Conservation (phyloP, 1,139 yeast species). For the Zygosaccharomyces sapae region DNA sequence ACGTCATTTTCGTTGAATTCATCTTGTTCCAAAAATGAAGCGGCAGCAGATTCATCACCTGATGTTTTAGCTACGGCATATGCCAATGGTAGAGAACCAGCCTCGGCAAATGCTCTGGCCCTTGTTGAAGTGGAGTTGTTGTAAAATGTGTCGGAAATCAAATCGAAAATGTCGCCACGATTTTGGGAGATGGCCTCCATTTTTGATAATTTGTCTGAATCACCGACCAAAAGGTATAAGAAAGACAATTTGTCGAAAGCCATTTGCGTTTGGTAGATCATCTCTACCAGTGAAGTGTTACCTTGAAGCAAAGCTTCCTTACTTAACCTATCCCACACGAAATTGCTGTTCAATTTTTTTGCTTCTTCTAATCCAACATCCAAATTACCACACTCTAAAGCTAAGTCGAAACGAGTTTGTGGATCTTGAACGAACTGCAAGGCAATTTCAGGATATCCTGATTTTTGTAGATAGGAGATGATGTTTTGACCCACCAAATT, state of each 20-base stretch:
- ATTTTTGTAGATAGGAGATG: constrained; percentile 88
- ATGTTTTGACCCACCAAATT: constrained; percentile 96
- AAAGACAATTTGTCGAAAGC: constrained; percentile 86
- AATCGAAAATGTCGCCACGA: constrained; percentile 75
- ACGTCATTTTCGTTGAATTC: constrained; percentile 63
- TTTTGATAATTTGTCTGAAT: constrained; percentile 62
- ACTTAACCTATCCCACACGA: constrained; percentile 79
- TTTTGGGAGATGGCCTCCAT: constrained; percentile 90
- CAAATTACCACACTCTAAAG: constrained; percentile 88
- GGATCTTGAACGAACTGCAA: constrained; percentile 95
- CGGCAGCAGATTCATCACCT: constrained; percentile 73
- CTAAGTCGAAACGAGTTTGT: constrained; percentile 91
- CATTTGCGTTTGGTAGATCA: constrained; percentile 82
- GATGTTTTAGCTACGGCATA: constrained; percentile 88
- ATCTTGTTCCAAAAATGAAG: constrained; percentile 63
- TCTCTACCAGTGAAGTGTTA: constrained; percentile 77
- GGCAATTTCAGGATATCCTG: constrained; percentile 93
- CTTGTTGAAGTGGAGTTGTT: constrained; percentile 72
- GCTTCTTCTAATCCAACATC: constrained; percentile 89
- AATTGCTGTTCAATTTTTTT: constrained; percentile 60
- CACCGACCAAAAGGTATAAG: constrained; percentile 81
- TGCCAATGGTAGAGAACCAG: constrained; percentile 85
- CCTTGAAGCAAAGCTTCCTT: constrained; percentile 89
- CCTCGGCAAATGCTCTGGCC: constrained; percentile 65
- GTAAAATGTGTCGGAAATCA: constrained; percentile 80